A percentile compares a stretch with the other conserved stretches of the same genome.
Conservation (phyloP, 2,329 filamentous ascomycete genomes). For the Nigrograna mackinnonii region DNA sequence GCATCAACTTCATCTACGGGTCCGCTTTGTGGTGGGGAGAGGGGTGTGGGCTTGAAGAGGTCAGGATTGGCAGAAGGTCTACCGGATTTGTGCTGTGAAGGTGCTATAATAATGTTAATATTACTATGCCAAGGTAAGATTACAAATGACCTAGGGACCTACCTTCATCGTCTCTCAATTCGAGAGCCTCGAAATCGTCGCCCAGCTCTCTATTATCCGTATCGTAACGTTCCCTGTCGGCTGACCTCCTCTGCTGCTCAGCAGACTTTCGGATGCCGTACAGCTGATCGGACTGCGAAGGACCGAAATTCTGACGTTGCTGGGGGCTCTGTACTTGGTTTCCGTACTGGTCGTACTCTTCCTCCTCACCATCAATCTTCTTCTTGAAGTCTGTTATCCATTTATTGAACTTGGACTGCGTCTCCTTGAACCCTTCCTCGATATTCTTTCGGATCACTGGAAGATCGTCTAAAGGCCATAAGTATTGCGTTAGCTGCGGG, state of each 20-base stretch:
- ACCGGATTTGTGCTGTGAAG: constrained; percentile 58
- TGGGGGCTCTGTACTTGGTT: constrained; percentile 28
- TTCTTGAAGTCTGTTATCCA: constrained; percentile 94
- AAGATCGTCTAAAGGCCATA: constrained; percentile 89
- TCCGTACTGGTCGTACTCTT: constrained; percentile 62
- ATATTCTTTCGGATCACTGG: constrained; percentile 92
- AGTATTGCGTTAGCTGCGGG: constrained; percentile 3
- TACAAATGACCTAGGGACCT: too few species aligned
- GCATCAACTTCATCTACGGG: constrained; percentile 79
- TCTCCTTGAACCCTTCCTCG: constrained; percentile 91
- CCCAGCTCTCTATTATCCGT: constrained; percentile 88
- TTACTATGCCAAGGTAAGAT: background rate
- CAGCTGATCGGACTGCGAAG: constrained; percentile 43
- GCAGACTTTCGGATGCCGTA: constrained; percentile 44
- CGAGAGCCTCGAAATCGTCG: constrained; percentile 79
- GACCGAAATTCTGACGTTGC: constrained; percentile 41
- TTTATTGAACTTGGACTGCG: constrained; percentile 86
- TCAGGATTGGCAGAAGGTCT: constrained; percentile 75
- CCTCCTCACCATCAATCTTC: constrained; percentile 85
- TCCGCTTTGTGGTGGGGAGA: constrained; percentile 56
- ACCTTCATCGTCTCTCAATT: constrained; percentile 66
- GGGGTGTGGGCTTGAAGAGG: constrained; percentile 73
- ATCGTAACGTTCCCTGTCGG: constrained; percentile 90
- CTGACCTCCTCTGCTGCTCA: constrained; percentile 64
- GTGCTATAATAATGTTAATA: constrained; percentile 36